Base-by-base conservation (phyloP, 2,329 filamentous ascomycete genomes). In the Xylaria sp. region DNA sequence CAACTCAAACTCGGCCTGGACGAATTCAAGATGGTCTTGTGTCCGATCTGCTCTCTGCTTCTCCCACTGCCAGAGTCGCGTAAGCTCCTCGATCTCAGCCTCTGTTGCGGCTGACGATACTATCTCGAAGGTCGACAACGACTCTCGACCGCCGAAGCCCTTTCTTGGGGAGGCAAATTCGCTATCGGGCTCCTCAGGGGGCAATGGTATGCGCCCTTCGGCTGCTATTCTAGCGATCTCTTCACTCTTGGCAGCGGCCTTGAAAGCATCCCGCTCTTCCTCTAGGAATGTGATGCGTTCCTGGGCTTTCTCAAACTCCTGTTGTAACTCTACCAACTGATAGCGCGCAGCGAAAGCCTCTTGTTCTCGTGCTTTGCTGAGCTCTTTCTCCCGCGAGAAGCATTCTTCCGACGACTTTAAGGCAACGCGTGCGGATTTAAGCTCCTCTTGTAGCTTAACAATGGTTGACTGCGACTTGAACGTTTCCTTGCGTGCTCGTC, bases 261-360 rank as follows among this genome's bases (percentile, higher is more conserved):
- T 92, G 76, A 92, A 87, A 2, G 91, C 89, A 78, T 94, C 91
- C 8, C 91, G 90, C 79, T 94, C 92, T 76, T 92, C 88, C 77
- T 94, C 91, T 18, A 92, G 84, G 39, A 91, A 81, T 77, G 86
- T 89, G 73, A 92, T 83, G 56, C 85, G 86, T 71, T 91, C 89
- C 57, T 87, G 83, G 20, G 91, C 84, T 69, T 89, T 86, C 28
- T 89, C 84, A 1, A 94, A 83, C 78, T 93, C 89, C 76, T 93
- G 90, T 72, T 92, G 87, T 60, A 90, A 79, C 49, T 87, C 85
- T 62, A 89, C 88, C 64, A 92, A 83, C 74, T 89, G 85, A 76
- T 92, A 92, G 69, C 90, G 86, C 20, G 90, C 88, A 33, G 86
- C 82, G 72, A 92, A 92, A 1, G 90, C 89, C 75, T 93, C 90